phyloP scores from a whole-genome alignment of 768 basidiomycete species.

The Candolleomyces aberdarensis region DNA sequence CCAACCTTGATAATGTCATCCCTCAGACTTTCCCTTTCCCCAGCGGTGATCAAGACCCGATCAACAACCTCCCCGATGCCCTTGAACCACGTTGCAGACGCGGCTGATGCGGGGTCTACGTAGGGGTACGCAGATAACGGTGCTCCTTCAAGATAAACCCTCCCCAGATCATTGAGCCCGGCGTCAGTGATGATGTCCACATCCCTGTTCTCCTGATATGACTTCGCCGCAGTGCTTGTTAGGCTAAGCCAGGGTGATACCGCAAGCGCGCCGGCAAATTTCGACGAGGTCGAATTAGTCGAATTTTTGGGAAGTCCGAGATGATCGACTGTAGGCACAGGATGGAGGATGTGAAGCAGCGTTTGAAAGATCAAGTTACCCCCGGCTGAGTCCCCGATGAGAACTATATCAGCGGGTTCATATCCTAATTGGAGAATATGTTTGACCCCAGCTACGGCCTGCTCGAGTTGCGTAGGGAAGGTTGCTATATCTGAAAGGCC shows the following conservation, averaged over 20 bases:
- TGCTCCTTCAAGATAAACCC: constrained; percentile 16
- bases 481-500: constrained; percentile 22
- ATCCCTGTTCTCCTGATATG: constrained; percentile 20
- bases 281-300: neutral
- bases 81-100: constrained; percentile 31
- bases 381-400: constrained; percentile 36
- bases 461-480: constrained; percentile 29
- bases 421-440: constrained; percentile 27
- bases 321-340: constrained; percentile 19
- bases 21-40: constrained; percentile 30
- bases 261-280: constrained; percentile 22
- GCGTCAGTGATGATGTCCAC: constrained; percentile 21
- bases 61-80: constrained; percentile 27
- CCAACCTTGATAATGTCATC: constrained; percentile 27
- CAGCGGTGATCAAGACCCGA: constrained; percentile 34
- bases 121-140: constrained; percentile 21
- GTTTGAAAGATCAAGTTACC: constrained; percentile 27
- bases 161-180: constrained; percentile 12
- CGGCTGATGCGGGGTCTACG: constrained; percentile 23
- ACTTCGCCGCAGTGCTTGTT: constrained; percentile 17
- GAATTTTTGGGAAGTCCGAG: constrained; percentile 11
- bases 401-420: constrained; percentile 27
- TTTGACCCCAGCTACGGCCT: constrained; percentile 23
- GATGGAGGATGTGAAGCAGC: constrained; percentile 31
- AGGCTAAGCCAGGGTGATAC: constrained; percentile 34